Evolutionary conservation across 768 basidiomycete species (phyloP), one percentile per base, ranked within the genome.

Genomic region (Panellus pusillus): DNA sequence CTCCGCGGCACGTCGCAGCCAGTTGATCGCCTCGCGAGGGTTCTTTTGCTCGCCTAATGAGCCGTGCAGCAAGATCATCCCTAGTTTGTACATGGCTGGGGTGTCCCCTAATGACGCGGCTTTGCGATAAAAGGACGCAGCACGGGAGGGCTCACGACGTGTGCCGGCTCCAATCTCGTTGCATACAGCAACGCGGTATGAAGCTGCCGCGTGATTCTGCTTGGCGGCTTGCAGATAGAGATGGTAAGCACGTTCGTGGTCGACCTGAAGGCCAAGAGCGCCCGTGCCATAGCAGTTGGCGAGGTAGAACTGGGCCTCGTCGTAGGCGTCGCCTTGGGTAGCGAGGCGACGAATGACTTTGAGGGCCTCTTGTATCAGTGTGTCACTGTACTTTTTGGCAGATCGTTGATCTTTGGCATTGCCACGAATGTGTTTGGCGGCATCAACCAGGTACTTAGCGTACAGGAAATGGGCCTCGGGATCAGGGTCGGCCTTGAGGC

Each of bases 11-110:
- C 94, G 83, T 62, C 89, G 87, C 51, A 99, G 77, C 97, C 97
- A 99, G 53, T 85, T 87, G 60, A 96, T 83, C 6, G 94, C 95
- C 67, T 99, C 97, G 29, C 94, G 83, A 1, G 85, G 85, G 66
- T 97, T 97, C 58, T 81, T 85, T 51, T 79, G 82, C 68, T 95
- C 92, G 20, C 85, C 88, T 5, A 98, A 78, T 14, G 84, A 72
- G 11, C 95, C 96, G 32, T 91, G 82, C 18, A 98, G 78, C 28
- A 97, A 79, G 58, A 98, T 90, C 88, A 97, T 95, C n/a, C 94
- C 94, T n/a, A 99, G 84, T 70, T 98, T 98, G 76, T 97, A 98
- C 97, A 98, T 99, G 3, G 94, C 97, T 24, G 96, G 86, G 0
- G 96, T 98, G 68, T 98, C 97, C 17, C 95, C 95, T 32, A 98